Base-by-base conservation (phyloP, 2,329 filamentous ascomycete species). In the Penicillium sp. region DNA sequence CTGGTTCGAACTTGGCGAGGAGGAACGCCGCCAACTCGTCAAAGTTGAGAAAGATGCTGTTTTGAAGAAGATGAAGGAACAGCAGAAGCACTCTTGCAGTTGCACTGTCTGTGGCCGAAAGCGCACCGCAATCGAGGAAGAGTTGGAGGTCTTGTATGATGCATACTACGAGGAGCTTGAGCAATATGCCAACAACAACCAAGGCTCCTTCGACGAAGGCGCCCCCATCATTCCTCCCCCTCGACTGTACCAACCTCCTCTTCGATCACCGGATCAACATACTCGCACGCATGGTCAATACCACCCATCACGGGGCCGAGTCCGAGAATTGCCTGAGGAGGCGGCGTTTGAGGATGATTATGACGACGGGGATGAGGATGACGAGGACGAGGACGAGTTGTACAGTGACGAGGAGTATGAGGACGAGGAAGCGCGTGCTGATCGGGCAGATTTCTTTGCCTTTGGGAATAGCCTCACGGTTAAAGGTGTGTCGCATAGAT, bases 31-130 rank as follows among this genome's bases (percentile, higher is more conserved):
- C 75, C 95, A 91, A 15, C 82, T 99, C 49, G 92, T 99, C 72
- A 97, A 97, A 78, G 94, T 99, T 34, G 95, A 99, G 78, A 99
- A 99, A 79, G 94, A 99, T 77, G 94, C 95, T 7, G 95, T 99
- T 0, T 81, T 99, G 58, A 92, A 91, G 73, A 99, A 99, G 82
- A 99, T 99, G 95, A 99, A 99, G 83, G 95, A 99, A 77, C 95
- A 99, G 77, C 95, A 99, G 77, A 98, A 98, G 78, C 93, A 98
- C 76, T 98, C 94, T 2, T 99, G 95, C 82, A 97, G 93, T 75
- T 99, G 95, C 78, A 96, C 92, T 4, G 94, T 99, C 42, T 99
- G 95, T 76, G 95, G 95, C 55, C 87, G 95, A 66, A 99, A 99
- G 81, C 88, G 95, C 55, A 96, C 90, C 12, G 95, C 95, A 41